Conservation (phyloP, 2,329 filamentous ascomycete species). For the Curvularia lunata region DNA sequence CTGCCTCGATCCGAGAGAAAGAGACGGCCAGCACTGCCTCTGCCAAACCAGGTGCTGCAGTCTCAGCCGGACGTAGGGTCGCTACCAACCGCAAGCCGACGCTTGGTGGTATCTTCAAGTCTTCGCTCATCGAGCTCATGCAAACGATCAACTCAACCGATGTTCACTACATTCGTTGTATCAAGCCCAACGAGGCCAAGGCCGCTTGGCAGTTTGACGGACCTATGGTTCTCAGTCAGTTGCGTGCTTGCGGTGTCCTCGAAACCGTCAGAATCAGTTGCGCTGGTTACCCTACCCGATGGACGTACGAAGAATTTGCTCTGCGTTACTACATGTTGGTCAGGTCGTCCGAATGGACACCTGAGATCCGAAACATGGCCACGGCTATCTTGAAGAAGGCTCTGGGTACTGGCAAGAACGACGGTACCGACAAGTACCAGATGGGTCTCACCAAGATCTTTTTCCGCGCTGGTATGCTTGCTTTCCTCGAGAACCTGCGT, state of each 20-base stretch:
- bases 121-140: conserved; percentile 97
- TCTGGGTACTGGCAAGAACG: conserved; percentile 68
- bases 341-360: conserved; percentile 86
- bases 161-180: conserved; percentile 98
- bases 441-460: conserved; percentile 98
- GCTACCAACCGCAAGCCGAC: conserved; percentile 96
- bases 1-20: conserved; percentile 86
- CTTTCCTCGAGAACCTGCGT: conserved; percentile 92
- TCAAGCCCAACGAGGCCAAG: conserved; percentile 98
- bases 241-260: conserved; percentile 97
- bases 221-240: conserved; percentile 96
- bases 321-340: conserved; percentile 98
- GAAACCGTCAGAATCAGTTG: conserved; percentile 98
- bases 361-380: conserved; percentile 92
- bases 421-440: conserved; percentile 90
- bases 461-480: conserved; percentile 98
- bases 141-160: conserved; percentile 96
- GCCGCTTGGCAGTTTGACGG: conserved; percentile 98
- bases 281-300: conserved; percentile 94
- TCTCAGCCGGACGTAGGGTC: conserved; percentile 78
- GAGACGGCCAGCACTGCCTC: conserved; percentile 68
- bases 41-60: conserved; percentile 71
- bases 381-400: conserved; percentile 90
- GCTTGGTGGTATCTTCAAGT: conserved; percentile 97
- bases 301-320: conserved; percentile 99